Base-by-base conservation (phyloP, 2,329 filamentous ascomycete species). In the Neonectria magnoliae region DNA sequence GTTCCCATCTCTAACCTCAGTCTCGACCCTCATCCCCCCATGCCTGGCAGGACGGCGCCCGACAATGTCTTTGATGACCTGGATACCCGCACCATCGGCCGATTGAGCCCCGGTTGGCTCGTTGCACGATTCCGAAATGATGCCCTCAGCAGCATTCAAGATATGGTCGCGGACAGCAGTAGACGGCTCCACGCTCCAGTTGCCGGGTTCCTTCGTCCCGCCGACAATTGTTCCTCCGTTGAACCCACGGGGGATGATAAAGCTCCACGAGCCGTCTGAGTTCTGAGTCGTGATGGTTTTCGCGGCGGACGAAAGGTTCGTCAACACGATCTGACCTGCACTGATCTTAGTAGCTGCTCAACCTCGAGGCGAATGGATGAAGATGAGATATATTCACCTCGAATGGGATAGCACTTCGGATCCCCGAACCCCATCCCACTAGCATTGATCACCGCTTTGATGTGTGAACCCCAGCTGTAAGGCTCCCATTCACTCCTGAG, bases 171-270 rank as follows among this genome's bases (percentile, higher is more conserved):
- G 79, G 0, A 84, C 82, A 57, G 84, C 82, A 1, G 68, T 62
- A 0, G 81, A 85, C 1, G 87, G 84, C 18, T 81, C 77, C 0
- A 81, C 74, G 51, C 85, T 80, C 85, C 85, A 89, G 73, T 90
- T 80, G 60, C 85, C 78, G 1, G 83, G 81, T 71, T 91, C 85
- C 74, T 90, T 91, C 10, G 88, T 91, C 0, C 89, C 89, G 5
- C 89, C 90, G 20, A 91, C 85, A 42, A 91, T 81, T 0, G 89
- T 91, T 3, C 89, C 89, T 3, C 89, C 89, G 36, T 86, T 81
- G 27, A 88, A 85, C 9, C 84, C 85, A 2, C 90, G 83, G 1
- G 89, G 88, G 6, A 91, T 86, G 50, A 84, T 83, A 67, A 91
- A 91, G 0, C 84, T 83, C 87, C 88, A 90, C 9, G 81, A 83